Evolutionary conservation across 768 basidiomycete species (phyloP), one percentile per base, ranked within the genome.

Genomic region (Xerocomellus chrysenteron): DNA sequence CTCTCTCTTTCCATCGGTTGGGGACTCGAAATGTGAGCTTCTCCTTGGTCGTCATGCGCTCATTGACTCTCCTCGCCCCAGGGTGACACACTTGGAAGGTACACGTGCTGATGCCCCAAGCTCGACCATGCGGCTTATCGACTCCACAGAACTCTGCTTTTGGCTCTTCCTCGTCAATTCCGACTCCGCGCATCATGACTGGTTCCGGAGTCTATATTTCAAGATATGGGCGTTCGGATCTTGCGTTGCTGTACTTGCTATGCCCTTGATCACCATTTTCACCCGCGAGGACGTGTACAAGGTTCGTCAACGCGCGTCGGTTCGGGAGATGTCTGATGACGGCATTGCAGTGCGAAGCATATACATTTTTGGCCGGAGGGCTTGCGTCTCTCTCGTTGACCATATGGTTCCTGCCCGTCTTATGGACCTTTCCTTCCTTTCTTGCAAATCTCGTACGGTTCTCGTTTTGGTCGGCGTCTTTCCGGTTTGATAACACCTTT

Each of bases 41-140:
- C n/a, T 24, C 40, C 16, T 17, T 53, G 30, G 35, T 36, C 40
- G 9, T 40, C 9, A 12, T 2, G 36, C 2, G 26, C 4, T 9
- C 24, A 28, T 41, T 26, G 28, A 36, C 48, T 45, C 6, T 50
- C 13, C 12, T n/a, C 9, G n/a, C 16, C 37, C 9, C 57, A 92
- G 89, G 77, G 81, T 90, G 8, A 87, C 88, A 1, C 90, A 92
- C 70, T 69, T 91, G 62, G 89, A 92, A 84, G 89, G 89, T 88
- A 57, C 19, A 26, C 35, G 10, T 48, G 26, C 5, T 17, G 35
- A 33, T 33, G 32, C 36, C 14, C 36, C 36, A 16, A 37, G 36
- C 28, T 28, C 26, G 28, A 28, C 5, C 28, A 28, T 28, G 32
- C 11, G 32, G 48, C 49, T 54, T 41, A 56, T 48, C 49, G 19